Base-by-base conservation (phyloP, 2,329 filamentous ascomycete genomes). In the Sporothrix protearum region DNA sequence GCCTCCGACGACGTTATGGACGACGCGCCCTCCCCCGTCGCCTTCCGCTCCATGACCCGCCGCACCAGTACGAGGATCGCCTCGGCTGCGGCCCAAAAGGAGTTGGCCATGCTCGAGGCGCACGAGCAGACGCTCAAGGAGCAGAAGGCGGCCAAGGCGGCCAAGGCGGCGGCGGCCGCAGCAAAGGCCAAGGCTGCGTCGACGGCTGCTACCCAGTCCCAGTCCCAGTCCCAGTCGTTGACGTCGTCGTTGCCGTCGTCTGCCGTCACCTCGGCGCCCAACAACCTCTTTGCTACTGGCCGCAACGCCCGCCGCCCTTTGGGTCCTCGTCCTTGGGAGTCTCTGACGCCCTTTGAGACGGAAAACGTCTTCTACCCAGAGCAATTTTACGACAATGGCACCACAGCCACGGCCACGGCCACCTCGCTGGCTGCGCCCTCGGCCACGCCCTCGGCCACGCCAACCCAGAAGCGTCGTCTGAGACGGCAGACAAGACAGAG, bases 31-130 rank as follows among this genome's bases (percentile, higher is more conserved):
- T 67, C 64, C 19, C 64, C 64, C 28, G 64, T 51, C 16, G 64
- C 45, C 25, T 67, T 67, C 3, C 72, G 73, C 1, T 63, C 64
- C 30, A 68, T 66, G 55, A 73, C 72, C 2, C 74, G 74, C 10
- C 61, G 74, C 5, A 72, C 71, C 6, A 75, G 73, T 71, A 75
- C 73, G 1, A 71, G 74, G 53, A 71, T 75, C 30, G 73, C 74
- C 19, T 70, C 73, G 1, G 72, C 71, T 12, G 49, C 49, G 0
- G 69, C 70, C 14, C 71, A 72, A 16, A 73, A 71, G 45, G 73
- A 73, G 57, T 16, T 71, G 42, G 49, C 68, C n/a, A 66, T 68
- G 2, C 67, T 71, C 19, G 63, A 51, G 25, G 70, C 70, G 8
- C 69, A 69, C 69, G 59, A 70, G 28, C 28, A 39, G n/a, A 66